These are phyloP conservation scores for Asterochloris sp. DNA, from an alignment of 139 green algal genomes.

Conservation along the genomic window DNA sequence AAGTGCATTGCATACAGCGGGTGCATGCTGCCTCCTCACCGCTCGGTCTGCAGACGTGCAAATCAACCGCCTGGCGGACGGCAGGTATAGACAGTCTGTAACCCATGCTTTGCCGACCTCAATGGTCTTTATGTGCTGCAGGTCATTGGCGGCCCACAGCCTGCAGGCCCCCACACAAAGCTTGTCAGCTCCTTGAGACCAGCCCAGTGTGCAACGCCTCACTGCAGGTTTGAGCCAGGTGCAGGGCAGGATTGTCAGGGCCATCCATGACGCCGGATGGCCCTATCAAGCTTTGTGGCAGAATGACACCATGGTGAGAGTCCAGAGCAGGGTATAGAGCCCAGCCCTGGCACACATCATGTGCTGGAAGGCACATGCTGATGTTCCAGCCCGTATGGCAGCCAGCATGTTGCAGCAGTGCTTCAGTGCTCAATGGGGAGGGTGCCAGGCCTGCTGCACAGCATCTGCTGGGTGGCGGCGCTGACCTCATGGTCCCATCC, in stretches of 20 bases:
- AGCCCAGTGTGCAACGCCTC: too few species aligned
- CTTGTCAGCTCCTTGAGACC: too few species aligned
- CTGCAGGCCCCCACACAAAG: constrained; percentile 13
- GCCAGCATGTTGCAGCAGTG: too few species aligned
- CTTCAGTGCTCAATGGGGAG: too few species aligned
- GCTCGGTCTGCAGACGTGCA: constrained; percentile 66
- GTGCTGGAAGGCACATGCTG: background rate
- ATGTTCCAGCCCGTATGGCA: too few species aligned
- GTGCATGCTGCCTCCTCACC: constrained; percentile 7
- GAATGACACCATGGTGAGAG: background rate
- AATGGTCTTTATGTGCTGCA: constrained; percentile 63
- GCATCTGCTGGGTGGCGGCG: too few species aligned
- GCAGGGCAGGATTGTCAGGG: constrained; percentile 15
- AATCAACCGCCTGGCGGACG: constrained; percentile 46
- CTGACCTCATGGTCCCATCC: constrained; percentile 55
- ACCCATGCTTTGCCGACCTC: constrained; percentile 63
- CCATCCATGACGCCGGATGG: constrained; percentile 60
- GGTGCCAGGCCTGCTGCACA: too few species aligned
- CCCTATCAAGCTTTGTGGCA: background rate
- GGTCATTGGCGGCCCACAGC: constrained; percentile 63
- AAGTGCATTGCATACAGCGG: too few species aligned
- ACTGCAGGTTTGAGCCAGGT: too few species aligned
- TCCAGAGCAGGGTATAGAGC: background rate
- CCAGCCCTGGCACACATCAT: background rate
- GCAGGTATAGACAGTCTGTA: constrained; percentile 60